phyloP scores from a whole-genome alignment of 1,139 yeast genomes.

The Candida buenavistaensis region DNA sequence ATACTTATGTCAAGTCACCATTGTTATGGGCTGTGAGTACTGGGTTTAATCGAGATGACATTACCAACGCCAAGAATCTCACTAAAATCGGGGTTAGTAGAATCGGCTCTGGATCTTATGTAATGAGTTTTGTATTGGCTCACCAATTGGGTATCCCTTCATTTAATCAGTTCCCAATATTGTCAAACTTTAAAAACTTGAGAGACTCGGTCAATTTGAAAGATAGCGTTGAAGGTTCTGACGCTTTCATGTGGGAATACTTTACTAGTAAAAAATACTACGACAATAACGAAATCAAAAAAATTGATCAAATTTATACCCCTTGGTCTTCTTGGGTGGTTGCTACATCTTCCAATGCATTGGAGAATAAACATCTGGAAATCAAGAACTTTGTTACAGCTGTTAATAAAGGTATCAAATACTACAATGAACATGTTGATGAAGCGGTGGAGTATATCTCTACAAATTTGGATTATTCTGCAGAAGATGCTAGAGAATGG shows the following conservation, averaged over 20 bases:
- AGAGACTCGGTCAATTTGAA: slow-evolving; percentile 74
- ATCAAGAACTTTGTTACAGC: slow-evolving; percentile 49
- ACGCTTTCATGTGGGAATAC: slow-evolving; percentile 95
- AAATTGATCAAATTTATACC: slow-evolving; percentile 84
- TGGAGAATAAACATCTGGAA: slow-evolving; percentile 24
- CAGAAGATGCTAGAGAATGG: slow-evolving; percentile 80
- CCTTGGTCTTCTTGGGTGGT: slow-evolving; percentile 98
- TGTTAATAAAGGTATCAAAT: slow-evolving; percentile 64
- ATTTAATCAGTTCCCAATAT: slow-evolving; percentile 53
- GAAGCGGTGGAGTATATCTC: slow-evolving; percentile 70
- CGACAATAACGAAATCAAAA: slow-evolving; percentile 74
- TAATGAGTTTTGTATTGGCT: slow-evolving; percentile 85
- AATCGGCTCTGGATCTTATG: slow-evolving; percentile 88
- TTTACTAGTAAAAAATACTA: slow-evolving; percentile 86
- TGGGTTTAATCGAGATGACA: slow-evolving; percentile 59
- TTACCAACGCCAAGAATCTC: slow-evolving; percentile 52
- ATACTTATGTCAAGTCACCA: slow-evolving; percentile 84
- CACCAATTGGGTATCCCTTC: slow-evolving; percentile 50
- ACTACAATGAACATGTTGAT: slow-evolving; percentile 59
- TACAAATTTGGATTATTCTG: slow-evolving; percentile 68
- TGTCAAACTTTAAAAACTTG: slow-evolving; percentile 70
- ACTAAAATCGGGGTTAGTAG: slow-evolving; percentile 78
- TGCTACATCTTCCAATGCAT: slow-evolving; percentile 45
- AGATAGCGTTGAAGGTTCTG: slow-evolving; percentile 45
- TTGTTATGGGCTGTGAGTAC: slow-evolving; percentile 89